phyloP scores from a whole-genome alignment of 257 asterid species.

The Solanum virginianum region DNA sequence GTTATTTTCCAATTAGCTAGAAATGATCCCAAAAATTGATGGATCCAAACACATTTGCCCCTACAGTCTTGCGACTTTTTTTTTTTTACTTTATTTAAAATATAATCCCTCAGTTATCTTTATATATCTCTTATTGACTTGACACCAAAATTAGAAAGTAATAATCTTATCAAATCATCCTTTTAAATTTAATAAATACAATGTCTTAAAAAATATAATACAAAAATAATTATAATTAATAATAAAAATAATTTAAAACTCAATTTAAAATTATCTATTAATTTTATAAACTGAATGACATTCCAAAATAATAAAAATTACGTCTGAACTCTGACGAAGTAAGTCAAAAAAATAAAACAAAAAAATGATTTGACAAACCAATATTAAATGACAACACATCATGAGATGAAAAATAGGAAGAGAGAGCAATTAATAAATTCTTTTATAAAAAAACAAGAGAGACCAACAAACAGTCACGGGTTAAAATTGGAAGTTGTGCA shows the following conservation, averaged over 20 bases:
- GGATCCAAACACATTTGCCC: background rate
- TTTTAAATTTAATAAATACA: no score
- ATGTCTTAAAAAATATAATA: no score
- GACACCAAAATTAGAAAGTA: no score
- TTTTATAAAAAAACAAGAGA: background rate
- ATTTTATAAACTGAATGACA: no score
- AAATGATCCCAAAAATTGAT: background rate
- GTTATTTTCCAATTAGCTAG: background rate
- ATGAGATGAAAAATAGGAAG: background rate
- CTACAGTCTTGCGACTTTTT: background rate
- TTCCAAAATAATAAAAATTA: no score
- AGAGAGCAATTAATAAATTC: background rate
- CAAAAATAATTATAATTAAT: no score
- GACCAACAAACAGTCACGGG: background rate
- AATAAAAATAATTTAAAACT: no score
- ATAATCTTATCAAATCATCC: no score
- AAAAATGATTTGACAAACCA: background rate
- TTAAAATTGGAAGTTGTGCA: background rate
- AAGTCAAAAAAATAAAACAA: background rate
- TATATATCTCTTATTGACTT: no score
- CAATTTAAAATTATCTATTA: no score
- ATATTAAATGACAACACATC: background rate
- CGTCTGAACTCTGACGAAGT: background rate
- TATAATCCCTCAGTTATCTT: no score
- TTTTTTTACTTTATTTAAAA: background rate